These are phyloP conservation scores for Melastoma candidum DNA, from an alignment of 441 rosid genomes.

Conservation along the genomic window DNA sequence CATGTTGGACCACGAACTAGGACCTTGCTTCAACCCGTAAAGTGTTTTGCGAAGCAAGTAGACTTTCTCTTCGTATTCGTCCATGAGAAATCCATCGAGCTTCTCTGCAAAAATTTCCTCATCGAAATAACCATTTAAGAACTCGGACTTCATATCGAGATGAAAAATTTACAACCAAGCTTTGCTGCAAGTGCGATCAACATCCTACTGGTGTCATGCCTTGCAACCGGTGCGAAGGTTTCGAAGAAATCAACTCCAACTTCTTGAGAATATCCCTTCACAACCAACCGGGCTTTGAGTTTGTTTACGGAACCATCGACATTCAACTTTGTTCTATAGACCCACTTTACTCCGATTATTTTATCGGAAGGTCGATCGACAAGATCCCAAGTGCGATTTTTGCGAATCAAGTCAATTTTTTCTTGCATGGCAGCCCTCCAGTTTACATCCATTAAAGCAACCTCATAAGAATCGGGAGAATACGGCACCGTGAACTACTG, in stretches of 20 bases:
- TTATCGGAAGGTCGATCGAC: background rate
- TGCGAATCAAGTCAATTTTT: background rate
- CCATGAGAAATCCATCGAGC: background rate
- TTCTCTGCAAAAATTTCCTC: constrained; percentile 6
- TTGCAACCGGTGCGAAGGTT: background rate
- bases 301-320: background rate
- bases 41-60: background rate
- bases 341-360: background rate
- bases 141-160: constrained; percentile 1
- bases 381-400: background rate
- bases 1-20: background rate
- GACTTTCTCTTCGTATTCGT: background rate
- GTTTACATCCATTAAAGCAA: too few relatives aligned
- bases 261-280: background rate
- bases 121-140: background rate
- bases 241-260: background rate
- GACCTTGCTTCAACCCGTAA: constrained; percentile 1
- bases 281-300: background rate
- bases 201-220: background rate
- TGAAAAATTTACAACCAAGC: background rate
- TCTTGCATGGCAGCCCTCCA: background rate
- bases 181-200: background rate
- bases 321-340: background rate
- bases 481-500: too few relatives aligned
- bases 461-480: too few relatives aligned